Base-by-base conservation (phyloP, 2,329 filamentous ascomycete genomes). In the Bipolaris gigantea region DNA sequence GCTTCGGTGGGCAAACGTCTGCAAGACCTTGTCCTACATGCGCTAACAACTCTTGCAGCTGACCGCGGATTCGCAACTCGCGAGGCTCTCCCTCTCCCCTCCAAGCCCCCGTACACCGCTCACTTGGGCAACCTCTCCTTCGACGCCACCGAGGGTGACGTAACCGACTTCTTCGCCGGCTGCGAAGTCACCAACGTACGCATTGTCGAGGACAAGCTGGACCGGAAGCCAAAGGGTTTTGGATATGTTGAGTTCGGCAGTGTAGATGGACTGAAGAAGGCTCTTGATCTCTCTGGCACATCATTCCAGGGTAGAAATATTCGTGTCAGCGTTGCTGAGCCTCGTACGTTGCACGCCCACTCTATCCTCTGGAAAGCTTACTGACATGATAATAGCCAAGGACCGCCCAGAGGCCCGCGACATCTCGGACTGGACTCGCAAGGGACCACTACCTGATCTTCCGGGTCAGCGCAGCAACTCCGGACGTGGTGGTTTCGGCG, bases 91-190 rank as follows among this genome's bases (percentile, higher is more conserved):
- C 92, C 92, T 50, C 85, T 99, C 50, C 94, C 94, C 51, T 89
- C 90, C 61, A 92, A 91, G 79, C 94, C 95, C 55, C 94, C 94
- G 11, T 99, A 86, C 78, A 99, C 94, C 55, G 93, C 92, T 60
- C 94, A 99, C 78, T 83, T 99, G 56, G 94, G 94, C 70, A 99
- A 99, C 74, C 85, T 99, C 57, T 94, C 93, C 45, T 99, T 97
- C 77, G 93, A 99, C 73, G 90, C 92, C 51, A 94, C 90, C 49
- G 84, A 85, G 61, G 89, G 87, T 64, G 89, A 92, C 68, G 88
- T 99, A 60, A 86, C 83, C 65, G 89, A 92, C 48, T 94, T 97
- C 72, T 96, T 99, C 72, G 79, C 82, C 48, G 90, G 83, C 52
- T 97, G 93, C 75, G 84, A 91, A 61, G 88, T 97, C 66, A 89